phyloP scores from a whole-genome alignment of 345 rosid genomes.

The Toxicodendron radicans region DNA sequence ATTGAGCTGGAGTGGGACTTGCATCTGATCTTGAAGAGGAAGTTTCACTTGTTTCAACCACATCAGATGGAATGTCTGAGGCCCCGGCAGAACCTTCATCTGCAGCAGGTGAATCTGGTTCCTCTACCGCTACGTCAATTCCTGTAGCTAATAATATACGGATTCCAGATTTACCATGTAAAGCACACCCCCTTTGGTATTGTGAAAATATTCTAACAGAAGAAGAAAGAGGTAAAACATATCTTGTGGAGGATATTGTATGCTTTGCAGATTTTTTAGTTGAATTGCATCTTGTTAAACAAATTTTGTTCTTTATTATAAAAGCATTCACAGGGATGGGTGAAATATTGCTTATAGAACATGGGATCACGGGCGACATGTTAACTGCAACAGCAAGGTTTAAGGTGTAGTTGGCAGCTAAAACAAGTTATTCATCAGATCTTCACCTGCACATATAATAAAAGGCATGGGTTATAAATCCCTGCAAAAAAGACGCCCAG shows the following conservation, averaged over 20 bases:
- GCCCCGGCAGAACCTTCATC: conserved; percentile 40
- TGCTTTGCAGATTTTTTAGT: conserved; percentile 44
- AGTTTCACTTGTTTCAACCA: conserved; percentile 34
- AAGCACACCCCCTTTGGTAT: conserved; percentile 33
- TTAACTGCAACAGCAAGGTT: conserved; percentile 21
- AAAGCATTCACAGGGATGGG: conserved; percentile 60
- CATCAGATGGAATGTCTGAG: conserved; percentile 36
- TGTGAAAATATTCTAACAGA: conserved; percentile 53
- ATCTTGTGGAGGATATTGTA: conserved; percentile 33
- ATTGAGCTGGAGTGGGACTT: conserved; percentile 35
- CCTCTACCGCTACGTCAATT: conserved; percentile 66
- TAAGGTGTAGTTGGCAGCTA: conserved; percentile 18
- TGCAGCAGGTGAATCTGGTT: conserved; percentile 48
- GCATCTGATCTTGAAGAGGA: conserved; percentile 33
- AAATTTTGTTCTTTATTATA: conserved; percentile 37
- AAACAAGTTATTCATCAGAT: conserved; percentile 30
- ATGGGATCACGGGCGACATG: conserved; percentile 66
- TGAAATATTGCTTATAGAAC: conserved; percentile 53
- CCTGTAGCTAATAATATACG: conserved; percentile 51
- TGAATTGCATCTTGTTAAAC: conserved; percentile 45
- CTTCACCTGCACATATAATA: conserved; percentile 37
- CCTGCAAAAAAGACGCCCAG: conserved; percentile 1
- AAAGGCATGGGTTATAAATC: conserved; percentile 4
- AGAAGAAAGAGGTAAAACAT: conserved; percentile 44
- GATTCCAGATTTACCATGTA: conserved; percentile 37